phyloP scores from a whole-genome alignment of 2,329 filamentous ascomycete genomes.

The Trichoderma asperellum region DNA sequence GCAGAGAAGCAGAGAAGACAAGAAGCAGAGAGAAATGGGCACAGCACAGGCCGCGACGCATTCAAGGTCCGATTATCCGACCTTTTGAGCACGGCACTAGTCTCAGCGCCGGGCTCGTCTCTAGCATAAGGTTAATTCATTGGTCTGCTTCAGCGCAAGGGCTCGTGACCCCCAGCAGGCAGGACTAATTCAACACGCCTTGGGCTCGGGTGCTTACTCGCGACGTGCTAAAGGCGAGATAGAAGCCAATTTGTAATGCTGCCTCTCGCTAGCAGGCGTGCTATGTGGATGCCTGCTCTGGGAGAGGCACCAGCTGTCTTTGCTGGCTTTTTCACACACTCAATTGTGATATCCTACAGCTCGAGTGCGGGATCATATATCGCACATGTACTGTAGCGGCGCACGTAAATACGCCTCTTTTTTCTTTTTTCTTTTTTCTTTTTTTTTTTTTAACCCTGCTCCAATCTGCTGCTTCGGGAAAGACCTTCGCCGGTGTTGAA shows the following conservation, averaged over 20 bases:
- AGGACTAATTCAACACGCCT: not conserved
- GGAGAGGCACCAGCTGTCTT: not conserved
- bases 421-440: too few relatives aligned
- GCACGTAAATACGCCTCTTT: not conserved
- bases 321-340: not conserved
- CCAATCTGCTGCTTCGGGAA: not conserved
- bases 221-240: not conserved
- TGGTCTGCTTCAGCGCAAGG: slow-evolving; percentile 12
- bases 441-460: too few relatives aligned
- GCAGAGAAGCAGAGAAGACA: too few relatives aligned
- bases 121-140: slow-evolving; percentile 25
- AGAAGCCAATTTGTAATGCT: not conserved
- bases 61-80: slow-evolving; percentile 6
- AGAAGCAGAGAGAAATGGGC: not conserved
- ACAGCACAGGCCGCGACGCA: not conserved
- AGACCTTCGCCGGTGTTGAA: not conserved
- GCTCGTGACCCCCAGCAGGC: slow-evolving; percentile 10
- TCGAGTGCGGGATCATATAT: not conserved
- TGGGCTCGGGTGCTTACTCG: not conserved
- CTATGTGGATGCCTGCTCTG: slow-evolving; percentile 9
- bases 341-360: not conserved
- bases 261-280: not conserved
- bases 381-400: not conserved
- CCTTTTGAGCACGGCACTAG: not conserved
- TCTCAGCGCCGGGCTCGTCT: slow-evolving; percentile 13